These are phyloP conservation scores for Neurospora sp. DNA, from an alignment of 495 filamentous ascomycete genomes.

Conservation along the genomic window DNA sequence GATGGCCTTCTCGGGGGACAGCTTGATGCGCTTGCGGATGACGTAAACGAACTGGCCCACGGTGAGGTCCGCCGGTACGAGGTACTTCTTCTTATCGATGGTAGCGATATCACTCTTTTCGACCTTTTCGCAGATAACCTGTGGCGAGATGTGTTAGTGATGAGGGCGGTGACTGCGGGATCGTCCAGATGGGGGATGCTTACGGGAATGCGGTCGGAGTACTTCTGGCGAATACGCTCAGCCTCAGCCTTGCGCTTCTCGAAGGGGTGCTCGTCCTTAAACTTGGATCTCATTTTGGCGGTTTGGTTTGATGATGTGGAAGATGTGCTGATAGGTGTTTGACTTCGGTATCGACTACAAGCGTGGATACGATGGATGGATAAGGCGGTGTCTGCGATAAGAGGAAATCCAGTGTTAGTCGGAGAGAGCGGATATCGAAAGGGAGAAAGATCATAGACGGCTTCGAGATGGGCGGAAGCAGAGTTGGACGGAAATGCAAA, in stretches of 20 bases:
- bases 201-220: constrained; percentile 97
- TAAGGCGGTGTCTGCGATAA: not conserved
- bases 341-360: not conserved
- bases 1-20: constrained; percentile 98
- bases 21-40: constrained; percentile 99
- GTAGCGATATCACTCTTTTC: constrained; percentile 99
- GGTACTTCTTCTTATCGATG: constrained; percentile 99
- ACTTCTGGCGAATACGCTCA: constrained; percentile 98
- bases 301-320: constrained; percentile 9
- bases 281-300: constrained; percentile 85
- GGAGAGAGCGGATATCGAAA: not conserved
- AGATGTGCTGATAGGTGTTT: not conserved
- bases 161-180: constrained; percentile 8
- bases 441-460: not conserved
- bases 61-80: constrained; percentile 94
- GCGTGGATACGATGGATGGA: not conserved
- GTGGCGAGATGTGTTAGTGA: constrained; percentile 9
- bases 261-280: constrained; percentile 99
- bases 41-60: constrained; percentile 99
- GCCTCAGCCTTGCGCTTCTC: constrained; percentile 99
- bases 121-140: constrained; percentile 99
- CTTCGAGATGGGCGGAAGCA: not conserved
- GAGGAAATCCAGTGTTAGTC: not conserved
- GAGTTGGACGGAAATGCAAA: not conserved
- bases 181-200: constrained; percentile 29